These are phyloP conservation scores for Laburnicola sp. DNA, from an alignment of 2,329 filamentous ascomycete genomes.

Conservation along the genomic window DNA sequence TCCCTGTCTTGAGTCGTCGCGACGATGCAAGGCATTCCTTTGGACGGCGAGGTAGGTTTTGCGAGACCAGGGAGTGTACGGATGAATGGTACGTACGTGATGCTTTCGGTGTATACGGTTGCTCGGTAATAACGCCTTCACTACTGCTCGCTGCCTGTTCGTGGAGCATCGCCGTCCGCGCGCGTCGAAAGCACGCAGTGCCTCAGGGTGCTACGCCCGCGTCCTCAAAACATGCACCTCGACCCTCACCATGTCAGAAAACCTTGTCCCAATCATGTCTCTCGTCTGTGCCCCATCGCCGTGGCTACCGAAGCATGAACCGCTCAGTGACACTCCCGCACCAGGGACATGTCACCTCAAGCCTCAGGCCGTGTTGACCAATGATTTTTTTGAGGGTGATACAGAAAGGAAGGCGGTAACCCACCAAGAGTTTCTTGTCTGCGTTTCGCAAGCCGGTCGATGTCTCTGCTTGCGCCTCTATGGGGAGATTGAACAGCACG, in stretches of 20 bases:
- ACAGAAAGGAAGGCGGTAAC: not conserved
- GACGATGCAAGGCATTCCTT: constrained; percentile 1
- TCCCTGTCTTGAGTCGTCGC: not conserved
- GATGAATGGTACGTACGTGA: not conserved
- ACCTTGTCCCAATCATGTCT: no score
- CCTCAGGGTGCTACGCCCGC: not conserved
- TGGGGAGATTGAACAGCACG: not conserved
- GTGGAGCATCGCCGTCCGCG: not conserved
- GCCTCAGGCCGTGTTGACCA: not conserved
- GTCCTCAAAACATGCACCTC: not conserved
- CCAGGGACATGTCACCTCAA: not conserved
- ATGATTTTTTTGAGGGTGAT: not conserved
- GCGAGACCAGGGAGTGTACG: not conserved
- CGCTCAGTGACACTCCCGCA: not conserved
- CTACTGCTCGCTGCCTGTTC: no score
- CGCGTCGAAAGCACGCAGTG: not conserved
- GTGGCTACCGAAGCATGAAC: not conserved
- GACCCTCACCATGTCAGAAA: not conserved
- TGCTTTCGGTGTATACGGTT: no score
- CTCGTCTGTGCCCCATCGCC: no score
- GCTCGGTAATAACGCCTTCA: no score
- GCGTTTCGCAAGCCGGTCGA: constrained; percentile 3
- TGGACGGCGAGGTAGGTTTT: not conserved
- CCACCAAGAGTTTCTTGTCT: not conserved
- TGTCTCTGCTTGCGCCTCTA: not conserved